A percentile compares a stretch with the other conserved stretches of the same genome.
Conservation (phyloP, 768 basidiomycete species). For the Lentinula aciculospora region DNA sequence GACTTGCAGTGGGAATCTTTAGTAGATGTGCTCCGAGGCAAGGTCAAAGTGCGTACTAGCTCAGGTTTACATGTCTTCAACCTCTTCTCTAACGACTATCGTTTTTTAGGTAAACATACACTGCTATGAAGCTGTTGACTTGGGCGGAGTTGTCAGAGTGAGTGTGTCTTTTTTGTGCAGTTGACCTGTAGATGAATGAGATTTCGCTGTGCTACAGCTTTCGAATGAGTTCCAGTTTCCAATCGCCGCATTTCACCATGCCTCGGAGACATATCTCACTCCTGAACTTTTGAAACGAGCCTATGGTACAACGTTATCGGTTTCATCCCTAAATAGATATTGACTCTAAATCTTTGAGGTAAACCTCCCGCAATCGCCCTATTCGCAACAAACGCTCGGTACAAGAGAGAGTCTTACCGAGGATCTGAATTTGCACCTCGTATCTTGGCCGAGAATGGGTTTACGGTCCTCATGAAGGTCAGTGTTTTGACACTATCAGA, state of each 20-base stretch:
- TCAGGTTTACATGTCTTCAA: background rate
- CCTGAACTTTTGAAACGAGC: constrained; percentile 51
- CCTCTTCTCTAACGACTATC: background rate
- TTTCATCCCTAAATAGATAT: no score
- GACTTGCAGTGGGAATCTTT: constrained; percentile 75
- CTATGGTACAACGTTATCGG: constrained; percentile 27
- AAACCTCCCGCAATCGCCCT: constrained; percentile 51
- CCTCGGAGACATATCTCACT: constrained; percentile 58
- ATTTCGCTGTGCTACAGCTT: constrained; percentile 13
- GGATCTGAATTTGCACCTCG: constrained; percentile 49
- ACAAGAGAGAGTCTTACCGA: constrained; percentile 59
- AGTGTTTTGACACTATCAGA: background rate
- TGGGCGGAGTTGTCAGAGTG: constrained; percentile 67
- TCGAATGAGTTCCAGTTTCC: constrained; percentile 33
- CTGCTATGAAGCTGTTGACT: constrained; percentile 60
- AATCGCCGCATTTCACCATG: constrained; percentile 52
- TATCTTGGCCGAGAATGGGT: constrained; percentile 45
- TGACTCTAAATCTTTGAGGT: constrained; percentile 21
- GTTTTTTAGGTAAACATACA: constrained; percentile 43
- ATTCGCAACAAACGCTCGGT: constrained; percentile 37
- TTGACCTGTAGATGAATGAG: background rate
- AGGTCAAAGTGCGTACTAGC: constrained; percentile 52
- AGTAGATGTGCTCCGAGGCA: constrained; percentile 72
- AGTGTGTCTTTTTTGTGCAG: constrained; percentile 15
- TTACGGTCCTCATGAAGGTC: constrained; percentile 54